A percentile compares a stretch with the other conserved stretches of the same genome.
These are phyloP conservation scores for Boletus edulis DNA, from an alignment of 768 basidiomycete species.

Conservation along the genomic window DNA sequence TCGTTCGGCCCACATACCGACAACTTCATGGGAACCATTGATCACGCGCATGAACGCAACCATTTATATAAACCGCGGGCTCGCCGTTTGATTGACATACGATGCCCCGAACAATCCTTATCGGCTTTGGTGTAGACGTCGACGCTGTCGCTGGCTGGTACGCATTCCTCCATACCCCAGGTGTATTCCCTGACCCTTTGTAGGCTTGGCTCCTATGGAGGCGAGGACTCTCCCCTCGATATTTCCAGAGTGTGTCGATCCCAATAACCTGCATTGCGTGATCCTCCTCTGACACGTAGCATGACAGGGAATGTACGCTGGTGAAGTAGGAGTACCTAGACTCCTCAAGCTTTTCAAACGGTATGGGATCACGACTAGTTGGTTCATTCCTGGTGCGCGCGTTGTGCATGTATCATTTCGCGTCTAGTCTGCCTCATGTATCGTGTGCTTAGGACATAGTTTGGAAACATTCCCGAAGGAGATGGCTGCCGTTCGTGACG, in stretches of 20 bases:
- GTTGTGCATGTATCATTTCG: background rate
- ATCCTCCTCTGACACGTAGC: background rate
- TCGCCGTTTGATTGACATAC: background rate
- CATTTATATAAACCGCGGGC: no score
- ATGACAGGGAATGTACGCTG: constrained; percentile 63
- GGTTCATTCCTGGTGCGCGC: constrained; percentile 67
- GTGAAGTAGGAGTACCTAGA: constrained; percentile 68
- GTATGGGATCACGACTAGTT: constrained; percentile 64
- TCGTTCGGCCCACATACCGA: no score
- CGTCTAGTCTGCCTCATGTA: background rate
- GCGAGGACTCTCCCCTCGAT: constrained; percentile 68
- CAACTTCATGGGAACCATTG: no score
- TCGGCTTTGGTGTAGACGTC: constrained; percentile 70
- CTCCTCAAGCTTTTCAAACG: constrained; percentile 71
- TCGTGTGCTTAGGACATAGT: constrained; percentile 51
- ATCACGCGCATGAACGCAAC: no score
- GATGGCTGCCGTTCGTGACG: constrained; percentile 67
- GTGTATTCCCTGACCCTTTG: background rate
- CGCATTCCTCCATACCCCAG: background rate
- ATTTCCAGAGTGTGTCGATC: constrained; percentile 50
- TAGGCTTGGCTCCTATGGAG: constrained; percentile 73
- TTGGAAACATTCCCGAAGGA: constrained; percentile 72
- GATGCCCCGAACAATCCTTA: constrained; percentile 57
- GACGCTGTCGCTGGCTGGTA: constrained; percentile 78
- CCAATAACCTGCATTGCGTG: background rate